Base-by-base conservation (phyloP, 768 basidiomycete species). In the Amanita jacksonii region DNA sequence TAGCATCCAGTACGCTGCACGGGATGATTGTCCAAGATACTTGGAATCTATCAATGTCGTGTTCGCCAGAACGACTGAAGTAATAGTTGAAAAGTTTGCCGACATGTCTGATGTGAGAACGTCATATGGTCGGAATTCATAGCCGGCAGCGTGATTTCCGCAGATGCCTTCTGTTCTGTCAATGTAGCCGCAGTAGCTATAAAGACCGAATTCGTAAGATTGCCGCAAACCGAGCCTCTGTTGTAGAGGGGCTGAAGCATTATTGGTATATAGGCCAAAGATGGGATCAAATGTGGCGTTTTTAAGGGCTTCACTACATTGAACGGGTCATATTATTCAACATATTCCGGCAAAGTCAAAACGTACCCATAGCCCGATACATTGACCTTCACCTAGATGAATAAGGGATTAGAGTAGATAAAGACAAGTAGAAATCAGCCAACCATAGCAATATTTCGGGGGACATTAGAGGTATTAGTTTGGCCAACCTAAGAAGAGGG, bases 161-260 rank as follows among this genome's bases (percentile, higher is more conserved):
- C 86, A 89, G 38, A 62, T 70, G 20, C 85, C 86, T 23, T 65
- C 66, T 16, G 70, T 69, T 32, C 63, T 60, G 50, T 77, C 73
- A 51, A 81, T 65, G 52, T 80, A 88, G 53, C 72, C 86, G 52
- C 87, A 90, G 57, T 84, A 76, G 15, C 78, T 76, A 63, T 89
- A 90, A 19, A 90, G 66, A n/a, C 87, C 87, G 50, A 82, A 89
- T 47, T 77, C 65, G 63, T 90, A 90, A 47, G 69, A 61, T 57
- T 79, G 73, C 53, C 86, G 76, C 45, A 89, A 62, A 15, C 87
- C 87, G 10, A 66, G 63, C 36, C 65, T 54, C 38, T 62, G 56
- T 38, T 68, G 69, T 2, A 89, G 73, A 3, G 85, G 78, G 33
- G 73, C 69, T 25, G 75, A 74, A 18, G 76, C 66, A 57, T 87